Evolutionary conservation across 768 basidiomycete genomes (phyloP).

Genomic region (Hericium coralloides): DNA sequence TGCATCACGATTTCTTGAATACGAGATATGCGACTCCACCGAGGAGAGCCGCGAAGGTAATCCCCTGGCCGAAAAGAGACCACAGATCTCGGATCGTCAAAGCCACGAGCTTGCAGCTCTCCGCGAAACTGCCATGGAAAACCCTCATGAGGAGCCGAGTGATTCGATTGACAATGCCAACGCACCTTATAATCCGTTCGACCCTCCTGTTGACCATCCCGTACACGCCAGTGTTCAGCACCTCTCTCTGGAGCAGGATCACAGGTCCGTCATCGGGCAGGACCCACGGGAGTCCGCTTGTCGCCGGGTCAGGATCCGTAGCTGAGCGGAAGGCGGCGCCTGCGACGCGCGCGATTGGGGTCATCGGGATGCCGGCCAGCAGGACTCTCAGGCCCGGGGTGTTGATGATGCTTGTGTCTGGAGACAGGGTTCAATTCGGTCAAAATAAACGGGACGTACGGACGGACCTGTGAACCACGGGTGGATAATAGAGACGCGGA

Average conservation of each 20-base stretch:
- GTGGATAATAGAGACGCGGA: conserved; percentile 39
- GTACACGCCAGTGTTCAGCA: conserved; percentile 44
- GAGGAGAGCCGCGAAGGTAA: background rate
- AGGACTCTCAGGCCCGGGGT: conserved; percentile 26
- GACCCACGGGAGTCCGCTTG: conserved; percentile 39
- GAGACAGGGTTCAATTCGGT: background rate
- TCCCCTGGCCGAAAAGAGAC: background rate
- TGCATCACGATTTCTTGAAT: background rate
- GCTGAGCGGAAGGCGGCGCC: conserved; percentile 45
- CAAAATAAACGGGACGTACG: background rate
- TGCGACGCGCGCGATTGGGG: conserved; percentile 38
- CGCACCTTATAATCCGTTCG: background rate
- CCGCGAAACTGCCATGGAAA: background rate
- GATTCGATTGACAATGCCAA: background rate
- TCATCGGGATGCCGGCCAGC: conserved; percentile 40
- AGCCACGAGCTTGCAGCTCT: background rate
- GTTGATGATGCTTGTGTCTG: conserved; percentile 41
- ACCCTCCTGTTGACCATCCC: conserved; percentile 32
- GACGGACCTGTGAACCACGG: conserved; percentile 44
- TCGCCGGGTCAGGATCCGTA: conserved; percentile 33
- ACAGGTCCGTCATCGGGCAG: conserved; percentile 43
- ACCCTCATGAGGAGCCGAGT: background rate
- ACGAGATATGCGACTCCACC: background rate
- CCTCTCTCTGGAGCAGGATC: conserved; percentile 36
- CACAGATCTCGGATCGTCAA: background rate